Percentiles rank a stretch among this genome's conserved stretches.
These are phyloP conservation scores for Macadamia tetraphylla DNA, from an alignment of 164 flowering plant genomes.

Conservation along the genomic window DNA sequence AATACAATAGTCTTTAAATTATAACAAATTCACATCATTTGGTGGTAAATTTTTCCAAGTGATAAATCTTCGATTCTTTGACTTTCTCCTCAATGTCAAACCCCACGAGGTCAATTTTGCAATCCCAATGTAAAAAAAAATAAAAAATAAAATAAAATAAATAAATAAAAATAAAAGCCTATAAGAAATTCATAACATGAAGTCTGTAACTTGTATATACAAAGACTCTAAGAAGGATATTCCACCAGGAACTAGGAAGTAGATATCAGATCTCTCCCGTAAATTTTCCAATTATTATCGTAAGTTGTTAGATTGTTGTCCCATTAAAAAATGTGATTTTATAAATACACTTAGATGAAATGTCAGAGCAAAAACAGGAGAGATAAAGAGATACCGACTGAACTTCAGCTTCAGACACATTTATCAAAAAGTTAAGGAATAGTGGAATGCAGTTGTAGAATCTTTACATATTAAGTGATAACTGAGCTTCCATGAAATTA, in stretches of 20 bases:
- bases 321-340: neutral
- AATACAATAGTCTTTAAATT: no score
- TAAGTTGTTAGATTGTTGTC: no score
- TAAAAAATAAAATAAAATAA: no score
- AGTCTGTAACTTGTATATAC: neutral
- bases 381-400: neutral
- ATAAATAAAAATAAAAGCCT: no score
- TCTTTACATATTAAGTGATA: neutral
- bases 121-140: no score
- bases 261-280: neutral
- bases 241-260: neutral
- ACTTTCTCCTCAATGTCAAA: no score
- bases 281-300: neutral
- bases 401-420: neutral
- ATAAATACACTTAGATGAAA: neutral
- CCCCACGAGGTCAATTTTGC: no score
- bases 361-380: neutral
- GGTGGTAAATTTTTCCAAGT: no score
- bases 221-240: no score
- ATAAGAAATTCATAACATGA: no score
- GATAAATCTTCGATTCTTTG: no score
- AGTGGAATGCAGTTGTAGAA: neutral
- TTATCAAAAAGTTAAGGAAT: neutral
- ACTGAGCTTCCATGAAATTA: neutral
- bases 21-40: no score